phyloP scores from a whole-genome alignment of 1,139 yeast species.

The Debaryomyces psychrophilus region DNA sequence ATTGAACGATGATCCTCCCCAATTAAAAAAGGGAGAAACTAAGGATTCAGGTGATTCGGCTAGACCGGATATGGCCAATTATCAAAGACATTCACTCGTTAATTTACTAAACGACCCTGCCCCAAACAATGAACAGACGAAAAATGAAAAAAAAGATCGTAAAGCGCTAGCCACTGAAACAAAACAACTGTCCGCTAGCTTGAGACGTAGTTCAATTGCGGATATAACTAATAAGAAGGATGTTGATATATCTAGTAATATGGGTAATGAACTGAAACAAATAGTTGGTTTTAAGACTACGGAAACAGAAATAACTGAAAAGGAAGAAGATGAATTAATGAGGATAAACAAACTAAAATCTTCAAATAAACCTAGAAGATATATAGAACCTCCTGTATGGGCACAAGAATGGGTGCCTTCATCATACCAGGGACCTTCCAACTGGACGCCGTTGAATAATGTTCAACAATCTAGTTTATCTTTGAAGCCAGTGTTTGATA shows the following conservation, averaged over 20 bases:
- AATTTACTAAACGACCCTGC: slow-evolving; percentile 30
- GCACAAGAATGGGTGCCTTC: slow-evolving; percentile 71
- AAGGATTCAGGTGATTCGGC: slow-evolving; percentile 7
- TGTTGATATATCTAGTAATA: slow-evolving; percentile 39
- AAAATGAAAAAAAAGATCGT: slow-evolving; percentile 16
- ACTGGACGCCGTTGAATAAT: slow-evolving; percentile 1
- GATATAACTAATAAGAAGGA: slow-evolving; percentile 52
- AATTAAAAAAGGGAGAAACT: slow-evolving; percentile 27
- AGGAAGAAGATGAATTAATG: slow-evolving; percentile 25
- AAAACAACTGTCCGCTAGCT: slow-evolving; percentile 8
- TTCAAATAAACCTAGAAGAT: slow-evolving; percentile 60
- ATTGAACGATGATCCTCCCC: slow-evolving; percentile 46
- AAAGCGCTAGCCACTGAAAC: slow-evolving; percentile 10
- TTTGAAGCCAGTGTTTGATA: slow-evolving; percentile 40
- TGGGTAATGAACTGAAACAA: slow-evolving; percentile 19
- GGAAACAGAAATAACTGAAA: background rate
- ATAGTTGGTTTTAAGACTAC: background rate
- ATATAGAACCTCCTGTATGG: slow-evolving; percentile 75
- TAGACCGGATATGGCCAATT: slow-evolving; percentile 12
- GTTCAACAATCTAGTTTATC: slow-evolving; percentile 18
- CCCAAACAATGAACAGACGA: slow-evolving; percentile 12
- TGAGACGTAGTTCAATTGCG: slow-evolving; percentile 47
- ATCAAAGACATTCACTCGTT: slow-evolving; percentile 34
- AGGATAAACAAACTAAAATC: slow-evolving; percentile 24
- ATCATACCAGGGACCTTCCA: slow-evolving; percentile 4